Percentiles rank a stretch among this genome's conserved stretches.
These are phyloP conservation scores for Novymonas esmeraldas DNA, from an alignment of 208 protist genomes.

Conservation along the genomic window DNA sequence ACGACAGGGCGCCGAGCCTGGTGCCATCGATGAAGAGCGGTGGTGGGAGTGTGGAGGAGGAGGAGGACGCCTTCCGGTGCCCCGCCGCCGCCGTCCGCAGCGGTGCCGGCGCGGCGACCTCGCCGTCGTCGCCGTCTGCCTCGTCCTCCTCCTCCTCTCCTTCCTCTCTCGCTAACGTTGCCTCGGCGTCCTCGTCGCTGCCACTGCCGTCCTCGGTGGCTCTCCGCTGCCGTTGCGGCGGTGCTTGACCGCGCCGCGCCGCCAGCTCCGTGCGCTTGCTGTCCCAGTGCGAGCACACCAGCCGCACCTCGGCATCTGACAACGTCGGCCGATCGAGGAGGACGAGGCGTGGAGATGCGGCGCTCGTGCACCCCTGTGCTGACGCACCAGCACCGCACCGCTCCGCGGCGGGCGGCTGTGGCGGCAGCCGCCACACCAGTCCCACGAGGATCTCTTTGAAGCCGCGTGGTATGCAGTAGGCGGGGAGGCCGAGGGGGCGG, in stretches of 20 bases:
- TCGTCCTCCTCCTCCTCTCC: conserved; percentile 3
- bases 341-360: conserved; percentile 10
- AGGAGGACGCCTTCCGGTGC: too few relatives aligned
- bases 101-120: not conserved
- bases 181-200: conserved; percentile 1
- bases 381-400: too few relatives aligned
- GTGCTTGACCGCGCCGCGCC: conserved; percentile 11
- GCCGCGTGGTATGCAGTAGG: conserved; percentile 24
- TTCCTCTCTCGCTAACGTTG: not conserved
- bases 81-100: not conserved
- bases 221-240: not conserved
- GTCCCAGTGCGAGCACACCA: conserved; percentile 23
- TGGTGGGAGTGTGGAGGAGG: not conserved
- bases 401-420: too few relatives aligned
- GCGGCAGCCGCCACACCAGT: conserved; percentile 18
- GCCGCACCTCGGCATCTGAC: conserved; percentile 9
- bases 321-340: conserved; percentile 10
- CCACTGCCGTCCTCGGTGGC: not conserved
- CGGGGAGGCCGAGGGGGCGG: conserved; percentile 18
- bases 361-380: not conserved
- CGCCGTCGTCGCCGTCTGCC: not conserved
- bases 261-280: conserved; percentile 15
- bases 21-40: conserved; percentile 21
- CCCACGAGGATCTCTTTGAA: conserved; percentile 23
- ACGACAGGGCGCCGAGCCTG: conserved; percentile 2